These are phyloP conservation scores for Syncephalastrum contaminatum DNA, from an alignment of 371 early-diverging fungal species.

Conservation along the genomic window DNA sequence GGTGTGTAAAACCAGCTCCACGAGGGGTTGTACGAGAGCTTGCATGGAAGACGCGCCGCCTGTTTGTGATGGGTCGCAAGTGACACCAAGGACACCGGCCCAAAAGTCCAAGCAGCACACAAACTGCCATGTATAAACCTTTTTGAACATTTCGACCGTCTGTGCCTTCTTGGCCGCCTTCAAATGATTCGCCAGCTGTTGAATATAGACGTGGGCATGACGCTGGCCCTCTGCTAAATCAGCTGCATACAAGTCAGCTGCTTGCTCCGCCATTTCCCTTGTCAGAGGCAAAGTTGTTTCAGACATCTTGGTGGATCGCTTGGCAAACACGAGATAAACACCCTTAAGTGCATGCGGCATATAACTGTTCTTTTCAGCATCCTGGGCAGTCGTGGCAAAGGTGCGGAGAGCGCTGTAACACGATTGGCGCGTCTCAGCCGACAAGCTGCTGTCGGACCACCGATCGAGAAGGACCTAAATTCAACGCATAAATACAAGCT, in stretches of 20 bases:
- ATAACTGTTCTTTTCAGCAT: slow-evolving; percentile 32
- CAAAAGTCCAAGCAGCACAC: slow-evolving; percentile 87
- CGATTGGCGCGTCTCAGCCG: slow-evolving; percentile 63
- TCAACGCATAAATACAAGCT: neutral
- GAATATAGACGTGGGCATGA: slow-evolving; percentile 85
- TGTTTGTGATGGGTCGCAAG: slow-evolving; percentile 49
- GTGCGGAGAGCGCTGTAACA: slow-evolving; percentile 45
- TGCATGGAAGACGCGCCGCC: slow-evolving; percentile 37
- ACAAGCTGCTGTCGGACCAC: slow-evolving; percentile 61
- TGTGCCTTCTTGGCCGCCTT: slow-evolving; percentile 80
- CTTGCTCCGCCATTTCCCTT: slow-evolving; percentile 84
- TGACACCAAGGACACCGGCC: slow-evolving; percentile 73
- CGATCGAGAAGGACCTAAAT: slow-evolving; percentile 54
- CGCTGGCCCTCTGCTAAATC: slow-evolving; percentile 77
- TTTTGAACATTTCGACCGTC: slow-evolving; percentile 78
- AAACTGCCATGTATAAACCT: slow-evolving; percentile 94
- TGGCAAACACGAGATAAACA: slow-evolving; percentile 77
- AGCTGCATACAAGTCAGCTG: slow-evolving; percentile 80
- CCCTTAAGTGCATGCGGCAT: slow-evolving; percentile 65
- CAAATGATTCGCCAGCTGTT: slow-evolving; percentile 87
- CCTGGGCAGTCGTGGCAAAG: slow-evolving; percentile 31
- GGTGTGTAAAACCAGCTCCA: slow-evolving; percentile 33
- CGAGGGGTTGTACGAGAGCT: slow-evolving; percentile 30
- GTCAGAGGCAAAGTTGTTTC: slow-evolving; percentile 70
- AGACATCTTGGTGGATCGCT: slow-evolving; percentile 70